Evolutionary conservation across 1,139 yeast genomes (phyloP).

Genomic region (Pichia sp.): DNA sequence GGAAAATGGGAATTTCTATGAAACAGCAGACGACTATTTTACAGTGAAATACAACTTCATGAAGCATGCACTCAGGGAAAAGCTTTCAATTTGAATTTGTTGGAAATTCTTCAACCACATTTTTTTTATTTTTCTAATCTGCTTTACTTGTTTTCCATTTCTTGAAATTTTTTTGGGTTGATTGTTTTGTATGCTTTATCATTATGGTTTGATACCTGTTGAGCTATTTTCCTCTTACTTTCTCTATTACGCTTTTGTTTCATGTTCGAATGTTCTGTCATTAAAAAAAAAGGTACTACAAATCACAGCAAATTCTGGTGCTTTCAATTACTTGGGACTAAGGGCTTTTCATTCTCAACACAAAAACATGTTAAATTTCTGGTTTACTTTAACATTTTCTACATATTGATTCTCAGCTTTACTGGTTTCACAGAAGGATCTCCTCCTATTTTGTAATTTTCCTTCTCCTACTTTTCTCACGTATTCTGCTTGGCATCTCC

Average conservation of each 20-base stretch:
- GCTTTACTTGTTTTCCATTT: not conserved
- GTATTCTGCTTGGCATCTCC: not conserved
- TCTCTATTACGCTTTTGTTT: not conserved
- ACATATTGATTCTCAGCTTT: not conserved
- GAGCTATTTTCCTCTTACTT: not conserved
- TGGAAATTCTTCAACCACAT: not conserved
- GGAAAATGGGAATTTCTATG: conserved; percentile 60
- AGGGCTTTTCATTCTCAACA: not conserved
- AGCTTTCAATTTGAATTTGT: conserved; percentile 21
- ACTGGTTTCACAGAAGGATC: not conserved
- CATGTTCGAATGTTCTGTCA: not conserved
- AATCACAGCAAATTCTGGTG: not conserved
- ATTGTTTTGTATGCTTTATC: not conserved
- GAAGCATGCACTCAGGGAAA: conserved; percentile 32
- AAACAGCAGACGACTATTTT: conserved; percentile 53
- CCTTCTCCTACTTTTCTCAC: not conserved
- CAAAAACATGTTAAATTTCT: not conserved
- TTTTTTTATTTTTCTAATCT: not conserved
- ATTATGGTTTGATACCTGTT: conserved; percentile 1
- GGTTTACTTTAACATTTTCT: not conserved
- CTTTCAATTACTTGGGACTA: not conserved
- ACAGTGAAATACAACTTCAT: conserved; percentile 38
- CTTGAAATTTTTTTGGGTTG: conserved; percentile 1
- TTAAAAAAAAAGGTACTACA: not conserved
- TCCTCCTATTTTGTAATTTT: not conserved